Base-by-base conservation (phyloP, 2,329 filamentous ascomycete species). In the Hymenoscyphus infarciens region DNA sequence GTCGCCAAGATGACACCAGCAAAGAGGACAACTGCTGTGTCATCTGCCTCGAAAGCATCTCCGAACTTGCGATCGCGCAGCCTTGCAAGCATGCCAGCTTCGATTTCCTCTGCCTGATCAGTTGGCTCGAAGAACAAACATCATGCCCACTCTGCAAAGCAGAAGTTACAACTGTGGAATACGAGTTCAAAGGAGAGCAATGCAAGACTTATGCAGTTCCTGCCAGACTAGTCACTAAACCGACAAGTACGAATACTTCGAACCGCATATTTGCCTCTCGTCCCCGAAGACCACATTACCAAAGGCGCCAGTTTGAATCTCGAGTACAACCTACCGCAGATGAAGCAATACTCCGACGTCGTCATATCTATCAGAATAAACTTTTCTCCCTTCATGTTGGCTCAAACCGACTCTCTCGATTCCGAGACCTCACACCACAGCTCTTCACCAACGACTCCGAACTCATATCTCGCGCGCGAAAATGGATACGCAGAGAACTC, bases 381-480 rank as follows among this genome's bases (percentile, higher is more conserved):
- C 82, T 90, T 3, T 95, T 87, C 75, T 94, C 91, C 1, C 82
- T 91, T 1, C 91, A 96, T 69, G 85, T 97, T 4, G 94, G 93
- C 54, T 86, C 88, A 1, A 97, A 95, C 72, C 83, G 85, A 0
- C 76, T 87, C n/a, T 95, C 91, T 0, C 82, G 84, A 29, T 95
- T 94, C 75, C 83, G 82, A 57, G 89, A 92, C 64, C 78, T 96
- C 33, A 89, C 87, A 0, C 89, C 91, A 0, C 75, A 81, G 3
- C 75, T 84, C 8, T 88, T 97, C 72, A 79, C 81, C 63, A 76
- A 75, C 1, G 88, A 91, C 25, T 75, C 84, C 0, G 83, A 87
- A 25, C 82, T 97, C 0, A 82, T 92, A 19, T 89, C 88, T 0
- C 87, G 90, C 39, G 92, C 93, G 1, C 83, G 90, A 6, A 87